These are phyloP conservation scores for Neohortaea acidophila DNA, from an alignment of 495 filamentous ascomycete species.

Conservation along the genomic window DNA sequence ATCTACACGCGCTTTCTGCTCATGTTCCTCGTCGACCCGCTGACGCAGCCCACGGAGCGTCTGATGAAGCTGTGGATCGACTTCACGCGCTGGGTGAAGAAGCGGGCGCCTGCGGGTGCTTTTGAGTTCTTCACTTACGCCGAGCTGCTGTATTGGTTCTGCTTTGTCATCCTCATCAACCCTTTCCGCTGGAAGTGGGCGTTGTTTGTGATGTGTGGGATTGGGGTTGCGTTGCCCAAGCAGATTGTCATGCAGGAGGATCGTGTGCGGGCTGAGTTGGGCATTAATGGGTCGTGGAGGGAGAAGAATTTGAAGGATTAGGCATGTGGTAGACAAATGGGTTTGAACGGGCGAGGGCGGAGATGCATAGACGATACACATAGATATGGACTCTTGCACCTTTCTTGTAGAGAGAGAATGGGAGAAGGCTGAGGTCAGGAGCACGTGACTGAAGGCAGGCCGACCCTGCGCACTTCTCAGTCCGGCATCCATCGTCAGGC, in stretches of 20 bases:
- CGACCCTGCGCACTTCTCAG: too few relatives aligned
- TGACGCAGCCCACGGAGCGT: conserved; percentile 51
- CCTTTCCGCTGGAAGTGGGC: conserved; percentile 77
- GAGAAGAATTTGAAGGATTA: conserved; percentile 4
- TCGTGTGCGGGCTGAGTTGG: conserved; percentile 29
- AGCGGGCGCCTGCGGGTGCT: conserved; percentile 36
- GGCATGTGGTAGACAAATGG: background rate
- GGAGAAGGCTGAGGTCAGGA: too few relatives aligned
- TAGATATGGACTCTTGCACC: too few relatives aligned
- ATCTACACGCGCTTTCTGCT: conserved; percentile 75
- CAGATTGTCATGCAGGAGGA: conserved; percentile 52
- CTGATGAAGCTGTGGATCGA: conserved; percentile 81
- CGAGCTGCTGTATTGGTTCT: conserved; percentile 73
- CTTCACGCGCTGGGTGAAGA: conserved; percentile 63
- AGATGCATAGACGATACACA: too few relatives aligned
- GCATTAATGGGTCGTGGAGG: background rate
- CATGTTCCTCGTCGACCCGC: conserved; percentile 70
- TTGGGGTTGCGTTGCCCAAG: conserved; percentile 51
- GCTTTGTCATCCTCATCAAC: conserved; percentile 61
- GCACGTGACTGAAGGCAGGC: too few relatives aligned
- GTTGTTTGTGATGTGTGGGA: conserved; percentile 63
- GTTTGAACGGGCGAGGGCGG: too few relatives aligned
- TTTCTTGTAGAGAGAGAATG: too few relatives aligned
- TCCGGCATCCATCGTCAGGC: too few relatives aligned
- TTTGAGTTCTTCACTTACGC: conserved; percentile 59